Percentiles rank a stretch among this genome's conserved stretches.
Evolutionary conservation across 2,329 filamentous ascomycete species (phyloP).

Genomic region (Ceratocystis lukuohia): DNA sequence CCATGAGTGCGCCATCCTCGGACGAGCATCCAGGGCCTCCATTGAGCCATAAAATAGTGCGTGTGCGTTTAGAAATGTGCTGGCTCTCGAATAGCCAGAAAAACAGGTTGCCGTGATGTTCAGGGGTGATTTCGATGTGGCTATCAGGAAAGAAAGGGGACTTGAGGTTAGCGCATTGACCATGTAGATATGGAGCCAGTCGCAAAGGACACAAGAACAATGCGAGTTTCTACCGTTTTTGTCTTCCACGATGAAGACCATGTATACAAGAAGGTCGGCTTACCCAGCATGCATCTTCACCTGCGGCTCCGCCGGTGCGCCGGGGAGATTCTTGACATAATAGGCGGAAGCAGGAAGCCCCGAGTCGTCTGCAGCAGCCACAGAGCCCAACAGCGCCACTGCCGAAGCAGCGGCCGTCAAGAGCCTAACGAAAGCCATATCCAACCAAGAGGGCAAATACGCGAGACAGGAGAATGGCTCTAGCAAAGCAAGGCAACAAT

Average conservation of each 20-base stretch:
- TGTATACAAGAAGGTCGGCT: conserved; percentile 27
- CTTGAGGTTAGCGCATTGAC: background rate
- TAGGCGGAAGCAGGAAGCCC: conserved; percentile 42
- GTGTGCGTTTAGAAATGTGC: conserved; percentile 81
- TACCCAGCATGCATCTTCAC: conserved; percentile 98
- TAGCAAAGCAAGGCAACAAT: background rate
- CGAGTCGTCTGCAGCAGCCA: conserved; percentile 26
- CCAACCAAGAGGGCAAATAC: background rate
- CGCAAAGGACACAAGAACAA: background rate
- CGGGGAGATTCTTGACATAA: conserved; percentile 73
- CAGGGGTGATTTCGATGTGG: conserved; percentile 77
- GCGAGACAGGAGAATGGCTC: background rate
- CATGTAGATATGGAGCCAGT: background rate
- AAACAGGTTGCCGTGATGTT: conserved; percentile 85
- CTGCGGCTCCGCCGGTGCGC: conserved; percentile 59
- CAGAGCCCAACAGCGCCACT: conserved; percentile 21
- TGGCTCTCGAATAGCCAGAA: conserved; percentile 97
- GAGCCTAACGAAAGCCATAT: conserved; percentile 22
- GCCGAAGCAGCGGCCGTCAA: conserved; percentile 12
- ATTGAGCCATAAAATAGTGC: conserved; percentile 93
- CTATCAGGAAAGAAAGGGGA: conserved; percentile 32
- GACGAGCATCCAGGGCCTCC: conserved; percentile 95
- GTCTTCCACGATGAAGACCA: background rate
- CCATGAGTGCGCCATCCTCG: conserved; percentile 91
- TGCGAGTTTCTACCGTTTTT: background rate